Base-by-base conservation (phyloP, 2,329 filamentous ascomycete genomes). In the Parasarocladium wereldwijsianum region DNA sequence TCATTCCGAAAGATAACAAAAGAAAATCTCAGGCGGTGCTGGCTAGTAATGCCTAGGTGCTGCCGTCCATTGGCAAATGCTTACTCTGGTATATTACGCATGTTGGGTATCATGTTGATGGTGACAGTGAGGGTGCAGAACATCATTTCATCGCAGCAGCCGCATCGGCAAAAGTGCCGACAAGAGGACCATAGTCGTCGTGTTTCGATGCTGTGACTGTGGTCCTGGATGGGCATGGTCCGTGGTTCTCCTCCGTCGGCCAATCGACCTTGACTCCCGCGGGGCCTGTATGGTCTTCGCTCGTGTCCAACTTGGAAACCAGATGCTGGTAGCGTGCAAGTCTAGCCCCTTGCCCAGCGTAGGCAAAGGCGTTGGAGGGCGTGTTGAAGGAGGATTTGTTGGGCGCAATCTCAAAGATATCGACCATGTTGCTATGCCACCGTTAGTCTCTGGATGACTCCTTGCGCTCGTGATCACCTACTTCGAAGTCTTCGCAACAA, bases 371-470 rank as follows among this genome's bases (percentile, higher is more conserved):
- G 11, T 54, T 54, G 11, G 53, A 40, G 41, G 47, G 36, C 35
- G 46, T 35, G 38, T 51, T 40, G 57, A 42, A 36, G 46, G 41
- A 29, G 45, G 42, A 19, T 53, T 49, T 34, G 62, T 61, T 34
- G 66, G 69, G 67, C 20, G 66, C 62, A 43, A 75, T 72, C 38
- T 76, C 70, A 51, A 76, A 76, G 26, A 77, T 69, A 44, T 77
- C 72, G 36, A 77, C 70, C 53, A 77, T 68, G 42, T 76, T 74
- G 43, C 72, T 77, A 43, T n/a, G n/a, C 29, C 37, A 26, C 19
- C 6, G 28, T 32, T 26, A 31, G 31, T 17, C 19, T 18, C 12
- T 12, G 11, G n/a, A 31, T 15, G 24, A 16, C 8, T 26, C 33
- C 22, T 9, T 12, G 19, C n/a, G 8, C 5, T 6, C 7, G 13